Percentiles rank a stretch among this genome's conserved stretches.
Conservation (phyloP, 73 alveolate species). For the Paramecium sonneborni region DNA sequence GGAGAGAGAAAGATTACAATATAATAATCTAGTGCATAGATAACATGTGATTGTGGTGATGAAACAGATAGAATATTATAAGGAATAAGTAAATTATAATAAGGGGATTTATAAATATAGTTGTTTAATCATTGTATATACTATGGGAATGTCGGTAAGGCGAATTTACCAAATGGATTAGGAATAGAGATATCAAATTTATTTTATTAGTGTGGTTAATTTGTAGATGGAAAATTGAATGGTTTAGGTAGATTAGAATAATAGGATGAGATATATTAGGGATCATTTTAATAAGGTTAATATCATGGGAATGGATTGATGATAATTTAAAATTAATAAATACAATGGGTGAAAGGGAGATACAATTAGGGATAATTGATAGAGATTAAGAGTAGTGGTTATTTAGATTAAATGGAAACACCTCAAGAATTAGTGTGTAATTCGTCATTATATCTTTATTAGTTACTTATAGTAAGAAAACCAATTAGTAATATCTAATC, state of each 20-base stretch:
- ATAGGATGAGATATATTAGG: background rate
- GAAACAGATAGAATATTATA: background rate
- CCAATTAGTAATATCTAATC: background rate
- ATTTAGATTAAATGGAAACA: background rate
- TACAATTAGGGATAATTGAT: background rate
- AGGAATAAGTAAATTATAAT: background rate
- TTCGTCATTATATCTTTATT: background rate
- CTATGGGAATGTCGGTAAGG: background rate
- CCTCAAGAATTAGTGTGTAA: slow-evolving; percentile 28
- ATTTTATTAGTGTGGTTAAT: background rate
- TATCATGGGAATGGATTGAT: slow-evolving; percentile 21
- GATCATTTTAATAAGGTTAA: background rate
- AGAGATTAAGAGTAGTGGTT: background rate
- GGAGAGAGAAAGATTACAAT: background rate
- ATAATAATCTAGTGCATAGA: background rate
- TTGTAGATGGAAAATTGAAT: background rate
- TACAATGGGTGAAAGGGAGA: slow-evolving; percentile 4
- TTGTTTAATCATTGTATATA: slow-evolving; percentile 1
- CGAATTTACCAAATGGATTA: background rate
- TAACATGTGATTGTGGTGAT: background rate
- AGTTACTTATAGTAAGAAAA: background rate
- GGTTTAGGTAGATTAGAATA: slow-evolving; percentile 5
- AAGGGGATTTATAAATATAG: background rate
- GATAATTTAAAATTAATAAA: background rate
- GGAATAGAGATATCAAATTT: background rate